Percentiles rank a stretch among this genome's conserved stretches.
Conservation (phyloP, 805 yeast genomes). For the Candida loeiensis region DNA sequence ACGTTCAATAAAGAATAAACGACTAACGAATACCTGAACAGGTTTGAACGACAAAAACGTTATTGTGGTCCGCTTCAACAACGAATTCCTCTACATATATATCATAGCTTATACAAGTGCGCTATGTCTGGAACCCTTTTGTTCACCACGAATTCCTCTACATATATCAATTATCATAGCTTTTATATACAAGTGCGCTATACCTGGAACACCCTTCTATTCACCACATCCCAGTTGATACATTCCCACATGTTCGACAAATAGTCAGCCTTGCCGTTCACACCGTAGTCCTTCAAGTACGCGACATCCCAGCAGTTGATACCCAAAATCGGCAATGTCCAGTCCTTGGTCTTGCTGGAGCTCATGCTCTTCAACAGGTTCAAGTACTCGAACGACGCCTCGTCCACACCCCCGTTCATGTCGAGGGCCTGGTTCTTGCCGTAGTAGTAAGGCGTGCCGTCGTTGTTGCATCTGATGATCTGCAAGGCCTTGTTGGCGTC, state of each 20-base stretch:
- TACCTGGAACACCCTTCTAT: slow-evolving; percentile 43
- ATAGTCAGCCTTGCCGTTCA: slow-evolving; percentile 67
- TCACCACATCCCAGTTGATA: slow-evolving; percentile 79
- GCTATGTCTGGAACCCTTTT: no score
- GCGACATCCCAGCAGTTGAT: slow-evolving; percentile 88
- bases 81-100: no score
- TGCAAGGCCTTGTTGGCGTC: slow-evolving; percentile 54
- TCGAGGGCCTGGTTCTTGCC: slow-evolving; percentile 71
- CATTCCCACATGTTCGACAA: slow-evolving; percentile 72
- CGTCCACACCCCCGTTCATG: slow-evolving; percentile 66
- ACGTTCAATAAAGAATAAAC: no score
- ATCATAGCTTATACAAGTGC: no score
- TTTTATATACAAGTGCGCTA: slow-evolving; percentile 10
- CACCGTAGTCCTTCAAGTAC: slow-evolving; percentile 81
- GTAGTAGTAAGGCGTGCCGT: slow-evolving; percentile 73
- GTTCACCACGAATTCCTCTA: no score
- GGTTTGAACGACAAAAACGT: neutral
- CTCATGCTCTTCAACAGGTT: slow-evolving; percentile 42
- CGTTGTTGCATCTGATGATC: slow-evolving; percentile 58
- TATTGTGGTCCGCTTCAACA: no score
- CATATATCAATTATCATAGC: no score
- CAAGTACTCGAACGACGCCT: slow-evolving; percentile 49
- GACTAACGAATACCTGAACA: neutral
- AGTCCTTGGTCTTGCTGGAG: slow-evolving; percentile 46
- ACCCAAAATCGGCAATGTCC: slow-evolving; percentile 69